phyloP scores from a whole-genome alignment of 2,329 filamentous ascomycete species.

The Xylariaceae sp. region DNA sequence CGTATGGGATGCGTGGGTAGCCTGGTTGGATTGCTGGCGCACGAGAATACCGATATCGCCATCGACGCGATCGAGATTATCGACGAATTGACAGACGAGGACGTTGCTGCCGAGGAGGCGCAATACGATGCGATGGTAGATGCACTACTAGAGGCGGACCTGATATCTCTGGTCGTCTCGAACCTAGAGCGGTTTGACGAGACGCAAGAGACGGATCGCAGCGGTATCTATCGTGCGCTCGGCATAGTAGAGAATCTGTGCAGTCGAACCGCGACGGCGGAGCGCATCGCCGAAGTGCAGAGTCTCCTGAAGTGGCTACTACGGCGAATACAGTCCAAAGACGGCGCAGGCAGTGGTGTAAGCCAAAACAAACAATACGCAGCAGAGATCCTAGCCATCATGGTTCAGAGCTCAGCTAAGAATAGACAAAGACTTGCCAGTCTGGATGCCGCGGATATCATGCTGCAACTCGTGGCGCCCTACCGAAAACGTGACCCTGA shows the following conservation, averaged over 20 bases:
- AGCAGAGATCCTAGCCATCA: conserved; percentile 83
- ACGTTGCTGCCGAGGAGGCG: conserved; percentile 72
- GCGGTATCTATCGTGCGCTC: conserved; percentile 81
- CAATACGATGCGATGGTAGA: conserved; percentile 76
- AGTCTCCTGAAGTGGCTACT: conserved; percentile 72
- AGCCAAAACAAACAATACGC: conserved; percentile 94
- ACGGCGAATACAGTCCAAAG: conserved; percentile 59
- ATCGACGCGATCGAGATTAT: conserved; percentile 88
- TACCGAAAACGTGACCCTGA: conserved; percentile 84
- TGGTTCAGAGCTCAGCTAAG: conserved; percentile 67
- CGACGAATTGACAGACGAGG: conserved; percentile 86
- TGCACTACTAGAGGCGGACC: conserved; percentile 60
- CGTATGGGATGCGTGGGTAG: conserved; percentile 40
- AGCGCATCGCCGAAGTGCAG: conserved; percentile 65
- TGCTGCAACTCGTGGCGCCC: conserved; percentile 76
- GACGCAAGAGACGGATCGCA: conserved; percentile 62
- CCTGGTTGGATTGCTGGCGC: conserved; percentile 75
- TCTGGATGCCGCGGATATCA: conserved; percentile 67
- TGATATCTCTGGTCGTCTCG: conserved; percentile 67
- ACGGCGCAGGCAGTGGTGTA: conserved; percentile 41
- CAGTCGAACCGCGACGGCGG: conserved; percentile 55
- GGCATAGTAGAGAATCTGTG: conserved; percentile 80
- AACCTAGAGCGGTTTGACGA: conserved; percentile 81
- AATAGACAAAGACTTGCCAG: conserved; percentile 60
- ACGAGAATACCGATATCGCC: conserved; percentile 96